Conservation (phyloP, 805 yeast species). For the Saturnispora serradocipensis region DNA sequence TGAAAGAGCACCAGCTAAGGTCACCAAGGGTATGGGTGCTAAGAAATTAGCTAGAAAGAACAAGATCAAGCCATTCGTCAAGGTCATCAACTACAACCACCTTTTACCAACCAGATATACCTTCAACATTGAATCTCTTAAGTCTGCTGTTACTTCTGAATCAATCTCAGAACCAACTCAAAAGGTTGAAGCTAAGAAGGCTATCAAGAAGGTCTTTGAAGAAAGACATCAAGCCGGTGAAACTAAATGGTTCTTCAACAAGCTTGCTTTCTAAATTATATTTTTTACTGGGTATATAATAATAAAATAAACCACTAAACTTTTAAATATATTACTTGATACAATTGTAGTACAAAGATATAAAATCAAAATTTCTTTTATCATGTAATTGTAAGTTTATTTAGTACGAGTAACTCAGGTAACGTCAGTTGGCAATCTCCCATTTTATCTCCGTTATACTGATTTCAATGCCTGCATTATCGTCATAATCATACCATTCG, state of each 20-base stretch:
- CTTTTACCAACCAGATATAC: conserved; percentile 99
- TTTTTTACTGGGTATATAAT: conserved; percentile 1
- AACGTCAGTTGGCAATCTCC: conserved; percentile 35
- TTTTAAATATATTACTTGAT: background rate
- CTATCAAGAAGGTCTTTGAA: conserved; percentile 97
- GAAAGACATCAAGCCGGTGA: conserved; percentile 99
- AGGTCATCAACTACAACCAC: conserved; percentile 99
- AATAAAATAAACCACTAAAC: background rate
- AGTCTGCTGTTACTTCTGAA: conserved; percentile 84
- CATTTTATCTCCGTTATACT: conserved; percentile 68
- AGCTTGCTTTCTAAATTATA: conserved; percentile 36
- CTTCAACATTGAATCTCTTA: conserved; percentile 92
- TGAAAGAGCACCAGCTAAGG: conserved; percentile 97
- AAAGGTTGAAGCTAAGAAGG: conserved; percentile 98
- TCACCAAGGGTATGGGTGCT: conserved; percentile 88
- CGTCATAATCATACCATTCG: conserved; percentile 96
- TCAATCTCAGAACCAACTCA: conserved; percentile 96
- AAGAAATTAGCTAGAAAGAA: conserved; percentile 97
- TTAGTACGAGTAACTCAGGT: no score
- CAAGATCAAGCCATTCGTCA: conserved; percentile 97
- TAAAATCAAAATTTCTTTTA: no score
- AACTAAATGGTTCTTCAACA: conserved; percentile 99
- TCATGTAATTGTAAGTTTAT: no score
- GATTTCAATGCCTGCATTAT: conserved; percentile 69
- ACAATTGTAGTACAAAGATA: background rate